A percentile compares a stretch with the other conserved stretches of the same genome.
Evolutionary conservation across 495 filamentous ascomycete genomes (phyloP).

Genomic region (Penicillium alfredii): DNA sequence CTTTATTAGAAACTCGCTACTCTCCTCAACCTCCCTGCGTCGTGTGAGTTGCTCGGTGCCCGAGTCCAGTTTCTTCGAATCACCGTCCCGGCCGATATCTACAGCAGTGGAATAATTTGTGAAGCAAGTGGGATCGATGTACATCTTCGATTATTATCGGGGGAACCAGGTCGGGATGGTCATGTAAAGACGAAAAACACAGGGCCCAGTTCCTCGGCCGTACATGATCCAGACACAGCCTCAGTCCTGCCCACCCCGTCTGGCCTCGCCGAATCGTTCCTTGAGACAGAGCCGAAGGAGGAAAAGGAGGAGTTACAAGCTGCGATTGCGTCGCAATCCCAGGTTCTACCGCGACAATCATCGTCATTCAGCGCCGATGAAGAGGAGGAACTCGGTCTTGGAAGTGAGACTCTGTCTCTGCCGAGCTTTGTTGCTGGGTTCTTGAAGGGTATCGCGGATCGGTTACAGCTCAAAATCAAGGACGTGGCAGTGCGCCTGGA

Average conservation of each 20-base stretch:
- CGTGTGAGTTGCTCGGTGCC: slow-evolving; percentile 63
- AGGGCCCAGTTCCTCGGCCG: not conserved
- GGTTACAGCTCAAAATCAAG: slow-evolving; percentile 64
- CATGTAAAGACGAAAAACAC: slow-evolving; percentile 7
- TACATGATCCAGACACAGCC: slow-evolving; percentile 15
- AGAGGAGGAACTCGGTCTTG: slow-evolving; percentile 58
- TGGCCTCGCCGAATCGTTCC: slow-evolving; percentile 80
- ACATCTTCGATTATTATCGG: slow-evolving; percentile 42
- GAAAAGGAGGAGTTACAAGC: slow-evolving; percentile 73
- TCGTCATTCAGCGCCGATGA: slow-evolving; percentile 50
- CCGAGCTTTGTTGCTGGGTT: slow-evolving; percentile 79
- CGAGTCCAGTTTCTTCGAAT: slow-evolving; percentile 63
- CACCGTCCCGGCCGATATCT: slow-evolving; percentile 76
- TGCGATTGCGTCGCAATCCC: slow-evolving; percentile 62
- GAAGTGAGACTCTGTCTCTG: slow-evolving; percentile 66
- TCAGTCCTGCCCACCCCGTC: slow-evolving; percentile 62
- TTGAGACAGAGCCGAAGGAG: slow-evolving; percentile 69
- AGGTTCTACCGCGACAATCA: slow-evolving; percentile 33
- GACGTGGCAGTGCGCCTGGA: slow-evolving; percentile 63
- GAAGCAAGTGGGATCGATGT: slow-evolving; percentile 74
- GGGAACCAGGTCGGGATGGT: slow-evolving; percentile 17
- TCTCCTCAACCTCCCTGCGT: slow-evolving; percentile 63
- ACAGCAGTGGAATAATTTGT: slow-evolving; percentile 67
- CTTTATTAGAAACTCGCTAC: slow-evolving; percentile 63
- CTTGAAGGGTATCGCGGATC: slow-evolving; percentile 74